Base-by-base conservation (phyloP, 805 yeast genomes). In the Nakazawaea wyomingensis region DNA sequence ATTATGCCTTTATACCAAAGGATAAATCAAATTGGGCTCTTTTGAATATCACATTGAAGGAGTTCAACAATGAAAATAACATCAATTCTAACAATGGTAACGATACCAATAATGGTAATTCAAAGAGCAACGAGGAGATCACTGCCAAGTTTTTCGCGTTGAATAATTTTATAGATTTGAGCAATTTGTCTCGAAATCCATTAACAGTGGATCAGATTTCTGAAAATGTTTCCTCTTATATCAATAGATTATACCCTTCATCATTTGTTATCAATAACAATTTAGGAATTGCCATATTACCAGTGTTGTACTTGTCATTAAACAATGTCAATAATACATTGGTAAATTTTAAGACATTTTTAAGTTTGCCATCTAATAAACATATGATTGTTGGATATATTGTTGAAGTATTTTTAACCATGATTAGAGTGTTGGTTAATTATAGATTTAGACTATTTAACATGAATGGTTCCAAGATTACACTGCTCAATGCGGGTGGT, bases 211-310 rank as follows among this genome's bases (percentile, higher is more conserved):
- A 50, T n/a, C 54, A 48, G 21, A 45, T 51, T 13, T 52, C 50
- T 38, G 49, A 46, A 16, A 55, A 51, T 34, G 46, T 57, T 19
- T 50, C 45, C 30, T 41, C 45, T 18, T 55, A 48, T 42, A 52
- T 54, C 37, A 44, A 49, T 14, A 45, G 51, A 14, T 51, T 54
- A 4, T 54, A 56, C 45, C 54, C 56, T 24, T 46, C 51, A 14
- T 48, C 53, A 22, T 51, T 54, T 9, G 56, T 54, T n/a, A 59
- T 76, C 35, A 74, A 74, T 52, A 73, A 75, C 52, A 76, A 75
- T 47, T 56, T 78, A 41, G 80, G 80, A 1, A 64, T 76, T 20
- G 62, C 76, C 11, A 57, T 74, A 8, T 64, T 73, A 46, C 82
- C 83, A 0, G 50, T 76, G 27, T 53, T 76, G 7, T 66, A 74